phyloP scores from a whole-genome alignment of 2,329 filamentous ascomycete species.

The Ceratocystis cubensis region DNA sequence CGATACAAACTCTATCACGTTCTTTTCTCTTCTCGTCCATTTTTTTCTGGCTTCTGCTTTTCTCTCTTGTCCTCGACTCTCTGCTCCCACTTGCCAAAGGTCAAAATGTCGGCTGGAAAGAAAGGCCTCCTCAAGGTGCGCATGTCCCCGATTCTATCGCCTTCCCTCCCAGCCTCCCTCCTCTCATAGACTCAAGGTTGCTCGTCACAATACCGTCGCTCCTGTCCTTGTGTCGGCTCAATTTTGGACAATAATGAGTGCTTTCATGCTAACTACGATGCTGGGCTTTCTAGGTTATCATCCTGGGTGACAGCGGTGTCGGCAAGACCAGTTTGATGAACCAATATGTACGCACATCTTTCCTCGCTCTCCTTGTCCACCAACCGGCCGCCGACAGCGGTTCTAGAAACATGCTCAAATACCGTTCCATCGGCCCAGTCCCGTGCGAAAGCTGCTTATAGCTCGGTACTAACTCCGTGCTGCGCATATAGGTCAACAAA shows the following conservation, averaged over 20 bases:
- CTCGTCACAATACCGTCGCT: not conserved
- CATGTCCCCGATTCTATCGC: conserved; percentile 17
- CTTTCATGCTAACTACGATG: conserved; percentile 9
- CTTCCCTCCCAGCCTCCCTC: not conserved
- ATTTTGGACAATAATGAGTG: too few species aligned
- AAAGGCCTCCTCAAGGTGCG: conserved; percentile 81
- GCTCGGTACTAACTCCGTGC: not conserved
- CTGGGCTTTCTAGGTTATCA: conserved; percentile 64
- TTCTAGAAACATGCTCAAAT: not conserved
- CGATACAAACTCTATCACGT: not conserved
- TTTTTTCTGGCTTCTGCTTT: not conserved
- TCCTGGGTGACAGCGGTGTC: conserved; percentile 95
- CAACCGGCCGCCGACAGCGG: not conserved
- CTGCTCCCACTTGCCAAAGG: not conserved
- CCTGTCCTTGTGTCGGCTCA: not conserved
- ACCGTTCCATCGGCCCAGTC: not conserved
- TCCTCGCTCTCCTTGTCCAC: not conserved
- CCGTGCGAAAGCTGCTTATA: not conserved
- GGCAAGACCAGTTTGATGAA: conserved; percentile 99
- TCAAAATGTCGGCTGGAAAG: conserved; percentile 65
- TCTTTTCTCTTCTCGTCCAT: conserved; percentile 12
- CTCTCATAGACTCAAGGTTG: not conserved
- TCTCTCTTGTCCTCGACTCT: not conserved
- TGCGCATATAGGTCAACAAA: conserved; percentile 77
- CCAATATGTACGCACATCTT: conserved; percentile 77